A percentile compares a stretch with the other conserved stretches of the same genome.
phyloP scores from a whole-genome alignment of 345 rosid genomes.

The Cardamine chenopodiifolia region DNA sequence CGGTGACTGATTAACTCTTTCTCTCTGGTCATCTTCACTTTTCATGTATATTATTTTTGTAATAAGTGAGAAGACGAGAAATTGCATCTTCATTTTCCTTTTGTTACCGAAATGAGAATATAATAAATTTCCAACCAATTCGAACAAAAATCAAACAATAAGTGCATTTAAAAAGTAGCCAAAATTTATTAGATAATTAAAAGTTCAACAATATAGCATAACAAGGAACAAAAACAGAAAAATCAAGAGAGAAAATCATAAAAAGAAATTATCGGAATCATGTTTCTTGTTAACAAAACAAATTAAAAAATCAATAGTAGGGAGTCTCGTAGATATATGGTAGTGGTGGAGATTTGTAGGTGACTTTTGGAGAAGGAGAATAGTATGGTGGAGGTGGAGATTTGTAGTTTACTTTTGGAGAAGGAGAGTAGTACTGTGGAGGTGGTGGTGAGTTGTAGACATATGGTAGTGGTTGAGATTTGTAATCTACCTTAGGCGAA shows the following conservation, averaged over 20 bases:
- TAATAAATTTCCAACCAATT: not conserved
- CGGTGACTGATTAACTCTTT: constrained; percentile 49
- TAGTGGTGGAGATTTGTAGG: not conserved
- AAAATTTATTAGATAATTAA: not conserved
- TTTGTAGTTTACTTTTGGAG: not conserved
- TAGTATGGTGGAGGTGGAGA: not conserved
- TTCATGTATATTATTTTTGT: constrained; percentile 2
- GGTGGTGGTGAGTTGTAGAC: not conserved
- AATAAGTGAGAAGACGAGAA: not conserved
- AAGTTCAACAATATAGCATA: not conserved
- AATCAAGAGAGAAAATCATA: not conserved
- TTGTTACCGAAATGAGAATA: not conserved
- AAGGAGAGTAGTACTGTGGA: not conserved
- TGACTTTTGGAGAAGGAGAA: not conserved
- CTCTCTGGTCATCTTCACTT: constrained; percentile 3
- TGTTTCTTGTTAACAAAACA: not conserved
- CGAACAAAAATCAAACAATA: not conserved
- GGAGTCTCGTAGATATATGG: not conserved
- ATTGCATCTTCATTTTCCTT: constrained; percentile 1
- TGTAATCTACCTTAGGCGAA: too few species aligned
- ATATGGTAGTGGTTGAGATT: not conserved
- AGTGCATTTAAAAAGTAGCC: not conserved
- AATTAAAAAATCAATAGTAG: not conserved
- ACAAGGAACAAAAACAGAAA: not conserved
- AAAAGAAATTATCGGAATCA: not conserved